These are phyloP conservation scores for Fusarium udum DNA, from an alignment of 2,329 filamentous ascomycete genomes.

Conservation along the genomic window DNA sequence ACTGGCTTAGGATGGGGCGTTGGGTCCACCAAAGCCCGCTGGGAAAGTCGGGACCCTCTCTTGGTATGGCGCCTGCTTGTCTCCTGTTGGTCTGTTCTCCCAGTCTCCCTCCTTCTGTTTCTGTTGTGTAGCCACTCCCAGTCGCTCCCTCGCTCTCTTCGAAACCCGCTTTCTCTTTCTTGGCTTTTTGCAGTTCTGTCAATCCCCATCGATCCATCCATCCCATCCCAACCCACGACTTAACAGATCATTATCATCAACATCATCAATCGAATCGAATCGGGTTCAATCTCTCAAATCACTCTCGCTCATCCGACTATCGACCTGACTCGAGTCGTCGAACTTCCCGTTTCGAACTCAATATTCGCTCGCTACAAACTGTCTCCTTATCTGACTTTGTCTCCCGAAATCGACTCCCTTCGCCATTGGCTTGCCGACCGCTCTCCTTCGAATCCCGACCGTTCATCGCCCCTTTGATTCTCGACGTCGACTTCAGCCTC, in stretches of 20 bases:
- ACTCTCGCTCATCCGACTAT: constrained; percentile 10
- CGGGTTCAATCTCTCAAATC: not conserved
- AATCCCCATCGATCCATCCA: constrained; percentile 31
- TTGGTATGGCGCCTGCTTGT: constrained; percentile 28
- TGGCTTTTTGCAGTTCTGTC: constrained; percentile 39
- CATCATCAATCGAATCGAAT: constrained; percentile 1
- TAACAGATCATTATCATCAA: constrained; percentile 3
- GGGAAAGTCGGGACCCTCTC: constrained; percentile 15
- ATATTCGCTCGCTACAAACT: constrained; percentile 15
- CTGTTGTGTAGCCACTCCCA: constrained; percentile 30
- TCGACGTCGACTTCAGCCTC: constrained; percentile 24
- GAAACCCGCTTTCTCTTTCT: constrained; percentile 37
- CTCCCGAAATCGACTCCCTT: constrained; percentile 15
- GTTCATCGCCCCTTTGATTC: constrained; percentile 26
- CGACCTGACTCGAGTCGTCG: not conserved
- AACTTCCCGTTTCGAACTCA: not conserved
- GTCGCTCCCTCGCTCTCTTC: constrained; percentile 30
- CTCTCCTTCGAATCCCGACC: constrained; percentile 6
- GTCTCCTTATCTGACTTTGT: not conserved
- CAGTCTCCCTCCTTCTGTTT: constrained; percentile 21
- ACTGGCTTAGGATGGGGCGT: not conserved
- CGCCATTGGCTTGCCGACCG: constrained; percentile 21
- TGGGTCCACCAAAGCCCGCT: constrained; percentile 21
- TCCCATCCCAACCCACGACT: constrained; percentile 25
- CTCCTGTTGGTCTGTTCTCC: constrained; percentile 36